phyloP scores from a whole-genome alignment of 768 basidiomycete species.

The Boletus insuetus region DNA sequence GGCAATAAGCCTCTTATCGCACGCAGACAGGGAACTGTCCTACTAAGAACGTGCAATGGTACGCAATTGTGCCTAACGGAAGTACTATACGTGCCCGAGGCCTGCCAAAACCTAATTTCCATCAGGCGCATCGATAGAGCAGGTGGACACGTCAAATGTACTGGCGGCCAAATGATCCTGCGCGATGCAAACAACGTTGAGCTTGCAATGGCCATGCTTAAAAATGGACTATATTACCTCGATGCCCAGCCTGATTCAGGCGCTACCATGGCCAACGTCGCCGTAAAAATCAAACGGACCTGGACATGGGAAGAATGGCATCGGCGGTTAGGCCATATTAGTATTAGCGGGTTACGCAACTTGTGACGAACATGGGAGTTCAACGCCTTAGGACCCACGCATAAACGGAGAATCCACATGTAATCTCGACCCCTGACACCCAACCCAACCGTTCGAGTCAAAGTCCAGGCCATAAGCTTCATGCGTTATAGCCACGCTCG shows the following conservation, averaged over 20 bases:
- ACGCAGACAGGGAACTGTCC: not conserved
- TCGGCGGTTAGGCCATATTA: not conserved
- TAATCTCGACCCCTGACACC: too few species aligned
- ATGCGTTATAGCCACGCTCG: too few species aligned
- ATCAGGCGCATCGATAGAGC: not conserved
- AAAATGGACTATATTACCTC: not conserved
- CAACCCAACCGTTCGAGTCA: too few species aligned
- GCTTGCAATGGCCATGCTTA: not conserved
- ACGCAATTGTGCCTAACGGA: not conserved
- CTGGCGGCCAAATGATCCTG: too few species aligned
- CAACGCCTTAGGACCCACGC: too few species aligned
- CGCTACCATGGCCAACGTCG: not conserved
- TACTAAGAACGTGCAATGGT: not conserved
- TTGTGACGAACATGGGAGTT: too few species aligned
- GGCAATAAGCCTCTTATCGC: not conserved
- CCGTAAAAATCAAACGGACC: not conserved
- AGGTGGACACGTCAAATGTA: not conserved
- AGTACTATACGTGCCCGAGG: not conserved
- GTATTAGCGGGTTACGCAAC: not conserved
- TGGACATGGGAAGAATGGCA: constrained; percentile 1
- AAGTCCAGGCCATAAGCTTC: too few species aligned
- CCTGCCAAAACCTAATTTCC: not conserved
- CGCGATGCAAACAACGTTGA: too few species aligned
- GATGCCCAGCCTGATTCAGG: not conserved
- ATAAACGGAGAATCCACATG: too few species aligned